Evolutionary conservation across 768 basidiomycete species (phyloP), one percentile per base, ranked within the genome.

Genomic region (Hydnum rufescens): DNA sequence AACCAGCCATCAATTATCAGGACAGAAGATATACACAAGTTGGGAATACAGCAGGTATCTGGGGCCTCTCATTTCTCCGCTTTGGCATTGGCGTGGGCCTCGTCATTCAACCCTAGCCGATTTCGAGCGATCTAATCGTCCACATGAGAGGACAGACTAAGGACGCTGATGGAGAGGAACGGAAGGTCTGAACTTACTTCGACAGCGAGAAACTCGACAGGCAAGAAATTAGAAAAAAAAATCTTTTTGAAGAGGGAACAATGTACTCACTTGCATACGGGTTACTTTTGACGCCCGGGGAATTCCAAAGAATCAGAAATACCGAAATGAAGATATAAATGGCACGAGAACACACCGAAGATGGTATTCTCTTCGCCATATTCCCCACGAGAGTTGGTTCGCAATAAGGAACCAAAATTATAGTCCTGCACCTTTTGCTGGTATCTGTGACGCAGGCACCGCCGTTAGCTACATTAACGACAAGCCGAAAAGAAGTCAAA

Each of bases 401-500:
- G 76, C 57, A 99, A 82, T 58, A 99, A 70, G 1, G 87, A 96
- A 19, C 95, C 95, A 66, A 96, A 96, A 72, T 97, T 97, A 68
- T 82, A 87, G 58, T 96, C 89, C 61, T 83, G 82, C 51, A 97
- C 70, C 61, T 82, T 84, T 54, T 82, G 79, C 67, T 93, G 83
- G 67, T 92, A 95, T 54, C 86, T 86, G 57, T 34, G 16, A 5
- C 13, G 30, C 23, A 28, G 22, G 2, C 5, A 29, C 5, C n/a
- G 4, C n/a, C 22, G 51, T 23, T 22, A 43, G 19, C 18, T 18
- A 8, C 4, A 46, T 4, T 39, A 8, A 52, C 8, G 51, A 6
- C 6, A 51, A 26, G 25, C 22, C 8, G 51, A 22, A 19, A 19
- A 18, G 51, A 18, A 19, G 16, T 18, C 28, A 23, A 6, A 50